These are phyloP conservation scores for Blastobotrys arbuscula DNA, from an alignment of 1,139 yeast species.

Conservation along the genomic window DNA sequence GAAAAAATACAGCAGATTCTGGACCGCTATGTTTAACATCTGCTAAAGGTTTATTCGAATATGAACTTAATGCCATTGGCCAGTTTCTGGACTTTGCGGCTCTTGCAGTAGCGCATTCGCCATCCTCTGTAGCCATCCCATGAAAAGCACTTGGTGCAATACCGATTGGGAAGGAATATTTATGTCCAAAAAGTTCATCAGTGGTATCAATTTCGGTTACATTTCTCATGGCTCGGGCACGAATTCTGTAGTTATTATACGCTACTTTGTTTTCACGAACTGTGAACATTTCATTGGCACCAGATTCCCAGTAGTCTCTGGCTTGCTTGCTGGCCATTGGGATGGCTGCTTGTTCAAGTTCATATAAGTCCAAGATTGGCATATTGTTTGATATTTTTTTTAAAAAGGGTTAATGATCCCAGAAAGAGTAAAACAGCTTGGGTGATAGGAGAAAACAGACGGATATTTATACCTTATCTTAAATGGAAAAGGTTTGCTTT, in stretches of 20 bases:
- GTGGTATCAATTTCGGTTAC: slow-evolving; percentile 37
- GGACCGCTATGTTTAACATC: slow-evolving; percentile 33
- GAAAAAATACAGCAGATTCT: slow-evolving; percentile 34
- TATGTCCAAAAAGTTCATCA: slow-evolving; percentile 41
- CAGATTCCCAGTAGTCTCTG: slow-evolving; percentile 36
- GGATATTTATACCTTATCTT: too few relatives aligned
- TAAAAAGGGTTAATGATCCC: too few relatives aligned
- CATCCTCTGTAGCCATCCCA: slow-evolving; percentile 57
- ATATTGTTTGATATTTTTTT: background rate
- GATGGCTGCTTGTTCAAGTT: slow-evolving; percentile 26
- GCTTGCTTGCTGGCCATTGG: slow-evolving; percentile 29
- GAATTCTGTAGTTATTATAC: slow-evolving; percentile 33
- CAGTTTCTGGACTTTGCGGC: slow-evolving; percentile 32
- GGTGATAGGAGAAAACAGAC: too few relatives aligned
- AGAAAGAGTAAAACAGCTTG: too few relatives aligned
- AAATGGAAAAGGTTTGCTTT: too few relatives aligned
- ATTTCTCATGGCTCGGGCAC: slow-evolving; percentile 43
- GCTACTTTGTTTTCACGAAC: slow-evolving; percentile 33
- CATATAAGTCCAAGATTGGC: slow-evolving; percentile 15
- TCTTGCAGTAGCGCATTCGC: slow-evolving; percentile 44
- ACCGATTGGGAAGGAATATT: slow-evolving; percentile 50
- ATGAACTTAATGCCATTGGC: slow-evolving; percentile 36
- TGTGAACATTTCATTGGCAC: slow-evolving; percentile 35
- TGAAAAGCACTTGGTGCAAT: slow-evolving; percentile 66
- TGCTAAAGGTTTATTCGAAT: slow-evolving; percentile 30